Conservation (phyloP, 108 stramenopile species). For the Discostella pseudostelligera region DNA sequence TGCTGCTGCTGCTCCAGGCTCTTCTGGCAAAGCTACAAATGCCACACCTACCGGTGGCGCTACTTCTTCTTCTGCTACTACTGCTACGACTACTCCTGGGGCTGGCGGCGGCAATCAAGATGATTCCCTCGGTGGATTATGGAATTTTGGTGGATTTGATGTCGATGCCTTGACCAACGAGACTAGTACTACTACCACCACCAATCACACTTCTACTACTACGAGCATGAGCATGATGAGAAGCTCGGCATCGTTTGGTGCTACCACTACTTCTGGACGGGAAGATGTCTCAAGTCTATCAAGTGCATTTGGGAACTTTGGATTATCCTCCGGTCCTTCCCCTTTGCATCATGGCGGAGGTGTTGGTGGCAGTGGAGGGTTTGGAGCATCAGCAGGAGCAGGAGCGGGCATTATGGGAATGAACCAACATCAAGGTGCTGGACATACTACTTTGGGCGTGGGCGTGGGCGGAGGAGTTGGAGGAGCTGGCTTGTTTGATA, state of each 20-base stretch:
- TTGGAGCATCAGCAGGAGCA: no score
- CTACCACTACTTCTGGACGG: neutral
- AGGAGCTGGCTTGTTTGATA: neutral
- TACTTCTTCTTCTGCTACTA: no score
- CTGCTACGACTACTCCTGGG: no score
- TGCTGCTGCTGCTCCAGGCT: no score
- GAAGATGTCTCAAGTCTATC: conserved; percentile 18
- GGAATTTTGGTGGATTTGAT: conserved; percentile 50
- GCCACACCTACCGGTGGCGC: no score
- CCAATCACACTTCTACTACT: no score
- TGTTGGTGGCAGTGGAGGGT: no score
- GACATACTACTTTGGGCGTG: no score
- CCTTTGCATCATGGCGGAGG: neutral
- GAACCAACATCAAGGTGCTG: neutral
- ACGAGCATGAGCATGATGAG: no score
- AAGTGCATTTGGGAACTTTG: conserved; percentile 24
- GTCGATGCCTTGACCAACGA: conserved; percentile 45
- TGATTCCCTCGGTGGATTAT: conserved; percentile 24
- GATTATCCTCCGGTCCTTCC: conserved; percentile 3
- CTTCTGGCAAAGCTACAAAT: no score
- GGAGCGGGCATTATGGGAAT: neutral
- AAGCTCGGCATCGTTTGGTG: no score
- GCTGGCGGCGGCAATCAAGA: neutral
- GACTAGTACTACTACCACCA: neutral
- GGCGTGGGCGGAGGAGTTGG: neutral